A percentile compares a stretch with the other conserved stretches of the same genome.
phyloP scores from a whole-genome alignment of 805 yeast genomes.

The Metschnikowia noctiluminum region DNA sequence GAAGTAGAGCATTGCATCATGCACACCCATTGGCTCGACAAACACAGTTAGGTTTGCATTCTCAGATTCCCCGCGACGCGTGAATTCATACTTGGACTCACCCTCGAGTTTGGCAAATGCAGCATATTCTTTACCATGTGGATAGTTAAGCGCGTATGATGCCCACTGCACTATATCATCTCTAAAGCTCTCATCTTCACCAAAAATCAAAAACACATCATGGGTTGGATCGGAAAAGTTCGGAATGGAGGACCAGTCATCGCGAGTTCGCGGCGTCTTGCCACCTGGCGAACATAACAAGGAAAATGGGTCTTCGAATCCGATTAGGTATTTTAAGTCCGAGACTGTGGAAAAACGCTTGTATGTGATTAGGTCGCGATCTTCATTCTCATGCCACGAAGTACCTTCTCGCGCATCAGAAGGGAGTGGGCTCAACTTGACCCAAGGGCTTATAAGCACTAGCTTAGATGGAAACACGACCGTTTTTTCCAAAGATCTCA shows the following conservation, averaged over 20 bases:
- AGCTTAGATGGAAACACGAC: slow-evolving; percentile 26
- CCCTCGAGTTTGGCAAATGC: slow-evolving; percentile 21
- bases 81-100: slow-evolving; percentile 21
- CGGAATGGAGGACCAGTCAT: slow-evolving; percentile 34
- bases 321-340: slow-evolving; percentile 11
- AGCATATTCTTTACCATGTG: slow-evolving; percentile 26
- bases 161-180: slow-evolving; percentile 39
- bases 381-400: slow-evolving; percentile 32
- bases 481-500: slow-evolving; percentile 16
- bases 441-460: slow-evolving; percentile 39
- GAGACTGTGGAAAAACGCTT: slow-evolving; percentile 6
- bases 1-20: slow-evolving; percentile 19
- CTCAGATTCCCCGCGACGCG: slow-evolving; percentile 15
- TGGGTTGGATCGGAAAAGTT: slow-evolving; percentile 24
- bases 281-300: slow-evolving; percentile 25
- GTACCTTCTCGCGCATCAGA: slow-evolving; percentile 26
- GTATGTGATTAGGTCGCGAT: slow-evolving; percentile 15
- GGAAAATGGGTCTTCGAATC: slow-evolving; percentile 15
- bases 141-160: slow-evolving; percentile 29
- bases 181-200: slow-evolving; percentile 42
- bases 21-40: slow-evolving; percentile 19
- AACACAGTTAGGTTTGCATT: slow-evolving; percentile 21
- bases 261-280: slow-evolving; percentile 18
- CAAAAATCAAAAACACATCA: slow-evolving; percentile 31
- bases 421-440: slow-evolving; percentile 24